Percentiles rank a stretch among this genome's conserved stretches.
These are phyloP conservation scores for Clathrospora elynae DNA, from an alignment of 2,329 filamentous ascomycete genomes.

Conservation along the genomic window DNA sequence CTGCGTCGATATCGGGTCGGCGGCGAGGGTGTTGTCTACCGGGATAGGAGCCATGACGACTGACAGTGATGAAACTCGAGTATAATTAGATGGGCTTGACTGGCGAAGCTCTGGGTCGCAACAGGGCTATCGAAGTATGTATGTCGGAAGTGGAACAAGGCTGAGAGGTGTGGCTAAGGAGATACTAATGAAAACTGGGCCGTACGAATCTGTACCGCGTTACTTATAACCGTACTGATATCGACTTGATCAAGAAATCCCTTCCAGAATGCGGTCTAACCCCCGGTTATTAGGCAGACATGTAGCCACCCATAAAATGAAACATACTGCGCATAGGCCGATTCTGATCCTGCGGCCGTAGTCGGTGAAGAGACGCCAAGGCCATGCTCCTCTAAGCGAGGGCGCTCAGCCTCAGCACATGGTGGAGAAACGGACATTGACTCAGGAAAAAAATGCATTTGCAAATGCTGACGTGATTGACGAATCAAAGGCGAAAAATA, in stretches of 20 bases:
- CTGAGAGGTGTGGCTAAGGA: constrained; percentile 12
- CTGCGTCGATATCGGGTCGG: constrained; percentile 12
- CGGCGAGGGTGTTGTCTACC: constrained; percentile 16
- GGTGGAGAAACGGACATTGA: constrained; percentile 28
- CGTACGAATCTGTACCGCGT: constrained; percentile 25
- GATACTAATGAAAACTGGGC: constrained; percentile 22
- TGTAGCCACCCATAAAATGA: constrained; percentile 35
- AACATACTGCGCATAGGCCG: constrained; percentile 26
- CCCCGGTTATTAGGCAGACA: constrained; percentile 27
- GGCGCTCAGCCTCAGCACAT: constrained; percentile 38
- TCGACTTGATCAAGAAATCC: constrained; percentile 15
- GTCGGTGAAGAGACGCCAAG: constrained; percentile 32
- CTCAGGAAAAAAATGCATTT: constrained; percentile 14
- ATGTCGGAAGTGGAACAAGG: constrained; percentile 7
- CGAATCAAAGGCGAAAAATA: constrained; percentile 20
- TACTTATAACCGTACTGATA: constrained; percentile 14
- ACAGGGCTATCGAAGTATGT: constrained; percentile 1
- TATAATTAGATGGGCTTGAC: not conserved
- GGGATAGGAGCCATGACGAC: constrained; percentile 37
- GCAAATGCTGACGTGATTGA: constrained; percentile 15
- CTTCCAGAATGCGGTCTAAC: constrained; percentile 10
- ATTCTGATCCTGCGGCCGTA: constrained; percentile 18
- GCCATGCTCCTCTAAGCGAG: constrained; percentile 24
- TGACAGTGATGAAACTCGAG: not conserved
- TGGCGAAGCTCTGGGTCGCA: constrained; percentile 1